A percentile compares a stretch with the other conserved stretches of the same genome.
These are phyloP conservation scores for Tricholoma flavovirens DNA, from an alignment of 768 basidiomycete genomes.

Conservation along the genomic window DNA sequence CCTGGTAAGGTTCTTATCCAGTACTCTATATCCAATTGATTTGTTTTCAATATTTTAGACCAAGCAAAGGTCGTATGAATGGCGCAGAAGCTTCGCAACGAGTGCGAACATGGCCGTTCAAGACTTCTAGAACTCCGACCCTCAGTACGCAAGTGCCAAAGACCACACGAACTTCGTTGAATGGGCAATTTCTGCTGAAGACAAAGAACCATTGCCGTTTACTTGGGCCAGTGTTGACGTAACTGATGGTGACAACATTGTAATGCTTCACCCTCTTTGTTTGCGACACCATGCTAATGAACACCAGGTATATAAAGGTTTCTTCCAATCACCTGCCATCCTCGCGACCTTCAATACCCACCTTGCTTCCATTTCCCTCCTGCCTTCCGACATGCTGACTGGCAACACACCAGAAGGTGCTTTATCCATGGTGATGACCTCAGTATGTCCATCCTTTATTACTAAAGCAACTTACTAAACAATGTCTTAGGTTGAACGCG, in stretches of 20 bases:
- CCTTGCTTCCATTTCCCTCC: neutral
- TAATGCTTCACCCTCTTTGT: neutral
- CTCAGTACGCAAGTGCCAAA: neutral
- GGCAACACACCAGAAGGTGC: neutral
- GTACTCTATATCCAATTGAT: neutral
- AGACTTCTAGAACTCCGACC: slow-evolving; percentile 1
- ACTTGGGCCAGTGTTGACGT: neutral
- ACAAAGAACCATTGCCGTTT: neutral
- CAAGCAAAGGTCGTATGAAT: slow-evolving; percentile 2
- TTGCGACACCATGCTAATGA: neutral
- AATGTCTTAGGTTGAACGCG: slow-evolving; percentile 3
- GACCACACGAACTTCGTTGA: neutral
- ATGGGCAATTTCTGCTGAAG: neutral
- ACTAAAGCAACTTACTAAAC: neutral
- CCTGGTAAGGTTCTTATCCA: slow-evolving; percentile 1
- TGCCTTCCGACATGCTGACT: neutral
- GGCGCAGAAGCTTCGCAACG: neutral
- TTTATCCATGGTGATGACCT: neutral
- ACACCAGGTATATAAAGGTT: slow-evolving; percentile 2
- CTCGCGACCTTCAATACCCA: slow-evolving; percentile 1
- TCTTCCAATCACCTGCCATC: neutral
- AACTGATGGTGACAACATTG: neutral
- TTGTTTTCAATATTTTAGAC: neutral
- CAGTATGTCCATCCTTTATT: neutral
- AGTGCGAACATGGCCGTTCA: neutral